These are phyloP conservation scores for Stagonosporopsis chrysanthemi DNA, from an alignment of 2,329 filamentous ascomycete species.

Conservation along the genomic window DNA sequence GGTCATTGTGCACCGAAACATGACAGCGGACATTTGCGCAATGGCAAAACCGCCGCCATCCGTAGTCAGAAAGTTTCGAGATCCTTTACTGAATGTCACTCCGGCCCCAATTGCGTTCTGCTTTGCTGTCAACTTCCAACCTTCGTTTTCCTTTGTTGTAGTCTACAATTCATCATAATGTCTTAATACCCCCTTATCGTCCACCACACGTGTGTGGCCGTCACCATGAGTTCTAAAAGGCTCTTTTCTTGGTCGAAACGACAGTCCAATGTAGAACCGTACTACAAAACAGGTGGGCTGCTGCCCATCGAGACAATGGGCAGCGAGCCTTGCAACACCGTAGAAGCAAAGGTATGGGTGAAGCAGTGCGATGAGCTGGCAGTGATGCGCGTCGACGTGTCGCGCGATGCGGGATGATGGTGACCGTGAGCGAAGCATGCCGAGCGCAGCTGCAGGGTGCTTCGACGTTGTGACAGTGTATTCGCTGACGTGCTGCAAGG, in stretches of 20 bases:
- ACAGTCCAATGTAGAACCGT: constrained; percentile 44
- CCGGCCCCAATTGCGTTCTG: background rate
- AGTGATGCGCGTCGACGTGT: constrained; percentile 40
- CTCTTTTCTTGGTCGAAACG: constrained; percentile 57
- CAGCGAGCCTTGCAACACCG: constrained; percentile 13
- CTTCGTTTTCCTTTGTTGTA: background rate
- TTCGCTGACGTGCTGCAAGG: constrained; percentile 44
- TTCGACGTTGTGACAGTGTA: constrained; percentile 41
- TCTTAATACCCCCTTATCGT: constrained; percentile 6
- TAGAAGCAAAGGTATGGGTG: constrained; percentile 43
- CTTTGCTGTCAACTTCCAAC: background rate
- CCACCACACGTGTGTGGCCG: constrained; percentile 3
- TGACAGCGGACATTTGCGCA: constrained; percentile 22
- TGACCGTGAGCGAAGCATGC: constrained; percentile 31
- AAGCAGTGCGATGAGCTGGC: constrained; percentile 38
- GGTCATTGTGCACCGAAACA: constrained; percentile 18
- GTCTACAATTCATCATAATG: constrained; percentile 7
- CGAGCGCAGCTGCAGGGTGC: constrained; percentile 33
- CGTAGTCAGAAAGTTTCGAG: constrained; percentile 15
- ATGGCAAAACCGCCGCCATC: constrained; percentile 16
- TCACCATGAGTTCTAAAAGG: constrained; percentile 51
- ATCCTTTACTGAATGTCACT: constrained; percentile 11
- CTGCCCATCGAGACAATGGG: constrained; percentile 35
- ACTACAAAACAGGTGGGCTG: constrained; percentile 50
- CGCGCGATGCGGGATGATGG: constrained; percentile 35